A percentile compares a stretch with the other conserved stretches of the same genome.
Conservation (phyloP, 192 early-diverging fungal genomes). For the Cladochytrium replicatum region DNA sequence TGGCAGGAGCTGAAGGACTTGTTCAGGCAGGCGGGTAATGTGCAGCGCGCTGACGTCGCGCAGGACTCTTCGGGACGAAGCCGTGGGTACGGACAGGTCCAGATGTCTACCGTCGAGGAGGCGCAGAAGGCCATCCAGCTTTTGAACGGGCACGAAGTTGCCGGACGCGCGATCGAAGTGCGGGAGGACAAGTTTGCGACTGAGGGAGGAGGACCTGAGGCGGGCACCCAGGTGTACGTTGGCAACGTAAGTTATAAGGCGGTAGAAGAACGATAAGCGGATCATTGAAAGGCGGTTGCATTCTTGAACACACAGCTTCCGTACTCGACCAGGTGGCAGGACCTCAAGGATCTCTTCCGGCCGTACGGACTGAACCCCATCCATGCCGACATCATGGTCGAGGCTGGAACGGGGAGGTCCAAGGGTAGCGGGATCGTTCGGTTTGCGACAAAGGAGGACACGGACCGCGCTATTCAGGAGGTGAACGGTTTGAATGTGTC, state of each 20-base stretch:
- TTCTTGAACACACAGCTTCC: slow-evolving; percentile 36
- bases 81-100: slow-evolving; percentile 63
- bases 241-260: slow-evolving; percentile 52
- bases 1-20: slow-evolving; percentile 80
- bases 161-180: slow-evolving; percentile 34
- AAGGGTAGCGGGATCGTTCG: slow-evolving; percentile 41
- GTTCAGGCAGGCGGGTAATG: slow-evolving; percentile 57
- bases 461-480: slow-evolving; percentile 50
- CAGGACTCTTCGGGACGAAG: slow-evolving; percentile 51
- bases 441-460: slow-evolving; percentile 58
- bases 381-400: slow-evolving; percentile 37
- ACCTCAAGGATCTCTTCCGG: slow-evolving; percentile 44
- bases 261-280: too few species aligned
- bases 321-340: slow-evolving; percentile 41
- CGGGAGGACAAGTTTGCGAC: slow-evolving; percentile 33
- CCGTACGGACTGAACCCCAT: slow-evolving; percentile 32
- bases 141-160: slow-evolving; percentile 30
- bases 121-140: slow-evolving; percentile 27
- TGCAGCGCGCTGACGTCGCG: slow-evolving; percentile 60
- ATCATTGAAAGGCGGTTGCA: too few species aligned
- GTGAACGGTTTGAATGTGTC: slow-evolving; percentile 30
- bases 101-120: slow-evolving; percentile 44
- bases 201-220: slow-evolving; percentile 10
- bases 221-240: slow-evolving; percentile 55
- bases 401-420: slow-evolving; percentile 32